Evolutionary conservation across 2,329 filamentous ascomycete genomes (phyloP).

Genomic region (Fusarium anthophilum): DNA sequence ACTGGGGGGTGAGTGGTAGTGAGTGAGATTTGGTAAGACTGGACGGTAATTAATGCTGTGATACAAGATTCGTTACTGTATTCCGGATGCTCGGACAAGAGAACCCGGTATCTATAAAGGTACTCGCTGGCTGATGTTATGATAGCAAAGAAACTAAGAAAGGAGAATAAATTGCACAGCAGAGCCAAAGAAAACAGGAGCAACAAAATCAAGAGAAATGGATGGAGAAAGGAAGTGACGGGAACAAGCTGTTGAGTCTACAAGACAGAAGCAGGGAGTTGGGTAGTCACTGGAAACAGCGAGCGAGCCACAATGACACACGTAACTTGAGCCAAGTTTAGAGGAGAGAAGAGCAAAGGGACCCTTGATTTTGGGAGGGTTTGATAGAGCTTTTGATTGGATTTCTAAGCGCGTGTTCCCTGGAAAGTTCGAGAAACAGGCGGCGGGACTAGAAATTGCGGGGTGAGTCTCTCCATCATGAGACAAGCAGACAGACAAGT

Average conservation of each 20-base stretch:
- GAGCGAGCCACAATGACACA: constrained; percentile 7
- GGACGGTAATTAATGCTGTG: not conserved
- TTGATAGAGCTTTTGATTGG: constrained; percentile 33
- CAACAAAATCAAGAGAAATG: not conserved
- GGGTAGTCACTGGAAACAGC: not conserved
- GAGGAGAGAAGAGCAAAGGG: constrained; percentile 1
- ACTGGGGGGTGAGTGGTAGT: not conserved
- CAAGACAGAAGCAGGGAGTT: not conserved
- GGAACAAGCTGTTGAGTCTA: too few species aligned
- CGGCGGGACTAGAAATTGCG: constrained; percentile 13
- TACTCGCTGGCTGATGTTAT: not conserved
- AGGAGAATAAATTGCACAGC: not conserved
- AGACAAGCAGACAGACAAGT: not conserved
- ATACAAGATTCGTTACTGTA: not conserved
- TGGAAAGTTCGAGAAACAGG: constrained; percentile 43
- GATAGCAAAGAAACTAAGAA: not conserved
- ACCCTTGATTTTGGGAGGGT: constrained; percentile 2
- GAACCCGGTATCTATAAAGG: not conserved
- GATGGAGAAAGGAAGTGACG: too few species aligned
- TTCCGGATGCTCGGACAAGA: not conserved
- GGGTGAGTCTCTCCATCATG: constrained; percentile 22
- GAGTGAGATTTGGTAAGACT: not conserved
- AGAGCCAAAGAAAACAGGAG: not conserved
- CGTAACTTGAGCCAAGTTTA: not conserved
- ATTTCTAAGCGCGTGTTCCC: constrained; percentile 43